A percentile compares a stretch with the other conserved stretches of the same genome.
Evolutionary conservation across 2,329 filamentous ascomycete genomes (phyloP).

Genomic region (Cladosporium sphaerospermum): DNA sequence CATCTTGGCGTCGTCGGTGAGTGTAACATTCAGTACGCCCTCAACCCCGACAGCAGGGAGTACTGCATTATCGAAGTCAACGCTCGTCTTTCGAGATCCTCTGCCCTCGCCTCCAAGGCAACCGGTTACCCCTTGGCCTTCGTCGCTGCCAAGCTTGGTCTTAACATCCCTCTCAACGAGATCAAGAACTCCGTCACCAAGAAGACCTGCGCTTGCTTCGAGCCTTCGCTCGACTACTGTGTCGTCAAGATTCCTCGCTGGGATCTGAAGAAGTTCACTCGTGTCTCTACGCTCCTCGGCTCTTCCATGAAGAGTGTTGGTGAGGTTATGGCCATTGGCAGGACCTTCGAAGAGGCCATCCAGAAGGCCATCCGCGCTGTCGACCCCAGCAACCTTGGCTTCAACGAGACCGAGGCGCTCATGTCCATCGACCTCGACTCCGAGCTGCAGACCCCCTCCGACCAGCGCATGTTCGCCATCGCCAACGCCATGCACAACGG

Average conservation of each 20-base stretch:
- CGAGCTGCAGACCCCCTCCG: constrained; percentile 93
- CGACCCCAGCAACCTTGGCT: constrained; percentile 91
- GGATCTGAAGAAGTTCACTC: constrained; percentile 98
- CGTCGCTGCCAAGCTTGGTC: constrained; percentile 91
- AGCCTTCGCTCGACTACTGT: constrained; percentile 95
- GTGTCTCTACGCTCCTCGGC: constrained; percentile 89
- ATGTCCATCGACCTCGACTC: constrained; percentile 97
- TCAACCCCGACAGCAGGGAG: constrained; percentile 90
- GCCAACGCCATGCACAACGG: constrained; percentile 95
- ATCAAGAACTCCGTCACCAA: constrained; percentile 95
- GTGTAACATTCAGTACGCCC: constrained; percentile 97
- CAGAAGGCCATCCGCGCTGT: constrained; percentile 96
- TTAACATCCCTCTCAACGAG: constrained; percentile 91
- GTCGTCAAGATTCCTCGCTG: constrained; percentile 98
- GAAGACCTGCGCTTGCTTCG: constrained; percentile 93
- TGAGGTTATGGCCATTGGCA: constrained; percentile 96
- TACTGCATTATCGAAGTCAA: constrained; percentile 99
- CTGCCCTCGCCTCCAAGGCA: constrained; percentile 90
- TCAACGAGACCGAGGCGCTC: constrained; percentile 79
- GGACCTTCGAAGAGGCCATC: constrained; percentile 96
- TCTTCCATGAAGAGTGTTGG: constrained; percentile 99
- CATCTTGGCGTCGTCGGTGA: constrained; percentile 96
- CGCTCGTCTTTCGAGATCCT: constrained; percentile 89
- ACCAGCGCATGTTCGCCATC: constrained; percentile 94
- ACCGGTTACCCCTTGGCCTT: constrained; percentile 95